phyloP scores from a whole-genome alignment of 2,329 filamentous ascomycete species.

The Pseudogymnoascus sp. region DNA sequence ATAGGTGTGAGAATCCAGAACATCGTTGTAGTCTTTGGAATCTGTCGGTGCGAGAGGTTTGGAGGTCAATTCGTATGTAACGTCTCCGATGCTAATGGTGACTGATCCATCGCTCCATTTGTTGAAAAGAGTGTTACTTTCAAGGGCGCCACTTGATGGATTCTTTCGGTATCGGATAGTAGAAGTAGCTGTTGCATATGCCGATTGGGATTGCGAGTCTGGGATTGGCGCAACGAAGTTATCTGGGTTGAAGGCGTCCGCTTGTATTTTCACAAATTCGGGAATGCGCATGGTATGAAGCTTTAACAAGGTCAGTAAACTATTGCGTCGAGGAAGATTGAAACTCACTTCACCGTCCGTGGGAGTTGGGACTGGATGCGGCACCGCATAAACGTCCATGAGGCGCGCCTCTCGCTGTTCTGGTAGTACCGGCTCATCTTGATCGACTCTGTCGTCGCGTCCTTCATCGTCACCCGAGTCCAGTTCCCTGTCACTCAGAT shows the following conservation, averaged over 20 bases:
- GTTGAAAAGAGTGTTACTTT: conserved; percentile 67
- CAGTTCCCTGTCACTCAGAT: conserved; percentile 51
- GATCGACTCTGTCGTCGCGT: conserved; percentile 46
- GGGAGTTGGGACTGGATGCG: conserved; percentile 62
- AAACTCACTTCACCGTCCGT: conserved; percentile 56
- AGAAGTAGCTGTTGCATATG: conserved; percentile 49
- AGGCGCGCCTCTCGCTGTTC: conserved; percentile 40
- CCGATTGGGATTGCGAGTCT: conserved; percentile 42
- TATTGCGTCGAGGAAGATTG: conserved; percentile 20
- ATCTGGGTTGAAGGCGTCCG: conserved; percentile 56
- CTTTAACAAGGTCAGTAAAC: conserved; percentile 32
- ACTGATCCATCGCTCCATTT: conserved; percentile 74
- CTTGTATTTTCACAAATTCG: conserved; percentile 61
- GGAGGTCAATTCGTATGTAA: conserved; percentile 66
- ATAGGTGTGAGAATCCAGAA: conserved; percentile 68
- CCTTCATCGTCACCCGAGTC: conserved; percentile 55
- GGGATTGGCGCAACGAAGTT: conserved; percentile 56
- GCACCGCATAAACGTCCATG: conserved; percentile 55
- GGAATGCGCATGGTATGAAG: conserved; percentile 64
- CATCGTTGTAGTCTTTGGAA: conserved; percentile 51
- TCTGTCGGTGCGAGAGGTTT: conserved; percentile 57
- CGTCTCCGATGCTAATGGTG: conserved; percentile 64
- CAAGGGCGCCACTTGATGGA: conserved; percentile 52
- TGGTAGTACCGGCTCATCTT: conserved; percentile 34
- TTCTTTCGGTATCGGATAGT: conserved; percentile 64